Evolutionary conservation across 2,329 filamentous ascomycete genomes (phyloP), one percentile per base, ranked within the genome.

Genomic region (Ascosphaera acerosa): DNA sequence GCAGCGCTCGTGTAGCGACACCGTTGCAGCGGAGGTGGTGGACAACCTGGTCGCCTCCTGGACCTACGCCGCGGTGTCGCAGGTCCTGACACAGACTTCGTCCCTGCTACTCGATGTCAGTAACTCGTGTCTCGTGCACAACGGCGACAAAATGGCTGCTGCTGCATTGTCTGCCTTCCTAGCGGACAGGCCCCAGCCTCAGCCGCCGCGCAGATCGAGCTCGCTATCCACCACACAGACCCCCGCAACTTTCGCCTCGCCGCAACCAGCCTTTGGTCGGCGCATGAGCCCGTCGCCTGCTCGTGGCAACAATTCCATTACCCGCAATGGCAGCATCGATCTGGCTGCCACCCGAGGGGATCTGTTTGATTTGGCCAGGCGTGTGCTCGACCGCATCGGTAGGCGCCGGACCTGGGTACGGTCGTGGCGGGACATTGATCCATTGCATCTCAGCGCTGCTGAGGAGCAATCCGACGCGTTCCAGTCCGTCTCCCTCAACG

Each of bases 271-370:
- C 7, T 19, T 29, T 14, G 16, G 31, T 10, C 15, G 16, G 3
- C 12, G 19, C n/a, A 10, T n/a, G 14, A 19, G 30, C 7, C 18
- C 30, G n/a, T 19, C 18, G 18, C 27, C 30, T 10, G 18, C n/a
- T 4, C n/a, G 15, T 4, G 12, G 31, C 35, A 25, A 23, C 37
- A 28, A 44, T 41, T 7, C 35, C 40, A 20, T 30, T 37, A 28
- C 14, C 12, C 58, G 54, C 35, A 56, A 56, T 10, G 81, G 84
- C 0, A 56, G 82, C 1, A 76, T 89, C 44, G 76, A 89, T 33
- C 58, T 94, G 15, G 77, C 82, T 20, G 76, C 77, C 28, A 69
- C 70, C 36, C 65, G 84, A 42, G 84, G 78, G 4, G 80, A 91
- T 43, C 60, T 94, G 2, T 74, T 80, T 36, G 57, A 77, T 34